Conservation (phyloP, 1,284 basidiomycete genomes). For the Lentinus polychrous region DNA sequence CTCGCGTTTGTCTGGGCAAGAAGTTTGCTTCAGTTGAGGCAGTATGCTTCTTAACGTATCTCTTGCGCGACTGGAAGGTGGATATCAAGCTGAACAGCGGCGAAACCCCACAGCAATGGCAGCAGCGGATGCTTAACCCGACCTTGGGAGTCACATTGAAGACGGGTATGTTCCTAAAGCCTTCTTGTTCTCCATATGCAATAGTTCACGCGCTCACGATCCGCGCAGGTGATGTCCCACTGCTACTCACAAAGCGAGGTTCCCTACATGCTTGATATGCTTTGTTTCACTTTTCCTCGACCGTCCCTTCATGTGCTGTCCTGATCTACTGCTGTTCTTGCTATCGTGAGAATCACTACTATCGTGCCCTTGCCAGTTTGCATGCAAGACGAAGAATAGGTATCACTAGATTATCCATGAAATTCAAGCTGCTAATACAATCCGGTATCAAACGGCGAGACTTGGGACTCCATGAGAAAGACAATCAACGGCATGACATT, state of each 20-base stretch:
- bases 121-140: conserved; percentile 8
- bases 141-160: conserved; percentile 4
- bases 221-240: conserved; percentile 6
- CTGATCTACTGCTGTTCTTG: no score
- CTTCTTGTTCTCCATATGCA: neutral
- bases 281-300: neutral
- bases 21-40: conserved; percentile 26
- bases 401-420: no score
- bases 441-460: no score
- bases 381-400: no score
- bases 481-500: no score
- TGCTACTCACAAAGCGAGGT: conserved; percentile 6
- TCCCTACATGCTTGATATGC: neutral
- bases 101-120: conserved; percentile 12
- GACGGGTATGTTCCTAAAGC: conserved; percentile 10
- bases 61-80: conserved; percentile 24
- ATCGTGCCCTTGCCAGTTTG: no score
- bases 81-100: conserved; percentile 7
- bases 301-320: neutral
- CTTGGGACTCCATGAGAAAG: no score
- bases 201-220: neutral
- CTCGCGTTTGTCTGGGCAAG: conserved; percentile 22
- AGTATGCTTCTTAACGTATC: conserved; percentile 19
- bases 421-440: no score
- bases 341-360: no score